Percentiles rank a stretch among this genome's conserved stretches.
These are phyloP conservation scores for Suillus alpinus DNA, from an alignment of 768 basidiomycete genomes.

Conservation along the genomic window DNA sequence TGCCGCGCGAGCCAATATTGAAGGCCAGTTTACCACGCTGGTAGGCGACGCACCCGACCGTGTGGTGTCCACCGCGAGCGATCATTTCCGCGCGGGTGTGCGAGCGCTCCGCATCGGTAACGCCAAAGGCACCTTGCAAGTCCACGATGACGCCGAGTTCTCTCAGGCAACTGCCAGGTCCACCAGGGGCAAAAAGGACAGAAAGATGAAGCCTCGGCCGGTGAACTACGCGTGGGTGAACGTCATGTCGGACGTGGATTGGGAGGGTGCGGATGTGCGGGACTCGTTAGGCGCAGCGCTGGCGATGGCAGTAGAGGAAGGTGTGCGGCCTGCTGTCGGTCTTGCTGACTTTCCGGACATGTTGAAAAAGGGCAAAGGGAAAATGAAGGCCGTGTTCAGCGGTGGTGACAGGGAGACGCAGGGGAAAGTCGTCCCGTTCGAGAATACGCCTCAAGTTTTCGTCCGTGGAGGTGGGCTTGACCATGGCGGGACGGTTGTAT, in stretches of 20 bases:
- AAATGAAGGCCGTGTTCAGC: slow-evolving; percentile 16
- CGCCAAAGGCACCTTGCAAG: slow-evolving; percentile 23
- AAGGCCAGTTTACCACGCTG: slow-evolving; percentile 73
- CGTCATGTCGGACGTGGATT: slow-evolving; percentile 76
- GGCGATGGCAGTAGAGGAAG: slow-evolving; percentile 34
- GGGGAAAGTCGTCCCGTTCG: slow-evolving; percentile 33
- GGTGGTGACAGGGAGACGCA: slow-evolving; percentile 12
- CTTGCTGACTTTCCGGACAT: slow-evolving; percentile 19
- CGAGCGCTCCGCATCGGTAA: slow-evolving; percentile 47
- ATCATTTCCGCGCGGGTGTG: slow-evolving; percentile 72
- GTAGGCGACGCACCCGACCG: slow-evolving; percentile 69
- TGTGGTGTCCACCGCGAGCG: slow-evolving; percentile 65
- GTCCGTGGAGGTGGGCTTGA: slow-evolving; percentile 26
- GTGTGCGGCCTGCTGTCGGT: slow-evolving; percentile 26
- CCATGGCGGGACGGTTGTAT: slow-evolving; percentile 34
- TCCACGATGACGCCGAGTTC: slow-evolving; percentile 24
- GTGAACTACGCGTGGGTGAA: slow-evolving; percentile 85
- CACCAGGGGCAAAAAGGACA: slow-evolving; percentile 26
- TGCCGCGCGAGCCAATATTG: slow-evolving; percentile 26
- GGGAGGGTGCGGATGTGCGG: slow-evolving; percentile 74
- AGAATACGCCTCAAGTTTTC: slow-evolving; percentile 32
- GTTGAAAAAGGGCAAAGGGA: slow-evolving; percentile 25
- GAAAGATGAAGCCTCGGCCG: slow-evolving; percentile 34
- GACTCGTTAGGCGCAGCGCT: slow-evolving; percentile 44
- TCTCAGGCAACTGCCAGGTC: slow-evolving; percentile 17